Conservation (phyloP, 768 basidiomycete genomes). For the Phanerodontia chrysosporium region DNA sequence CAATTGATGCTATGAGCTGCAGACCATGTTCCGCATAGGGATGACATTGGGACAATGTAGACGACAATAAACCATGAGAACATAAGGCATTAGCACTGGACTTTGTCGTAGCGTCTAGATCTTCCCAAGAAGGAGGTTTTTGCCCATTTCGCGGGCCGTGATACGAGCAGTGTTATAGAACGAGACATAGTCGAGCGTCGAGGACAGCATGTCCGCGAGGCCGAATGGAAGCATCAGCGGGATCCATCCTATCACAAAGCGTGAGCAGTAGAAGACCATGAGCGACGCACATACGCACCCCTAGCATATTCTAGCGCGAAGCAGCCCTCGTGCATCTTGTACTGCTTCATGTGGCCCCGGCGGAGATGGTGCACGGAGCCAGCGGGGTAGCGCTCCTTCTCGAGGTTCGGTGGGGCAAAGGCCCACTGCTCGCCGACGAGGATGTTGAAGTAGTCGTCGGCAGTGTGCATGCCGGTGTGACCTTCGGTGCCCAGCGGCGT, state of each 20-base stretch:
- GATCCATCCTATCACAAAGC: constrained; percentile 77
- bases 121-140: constrained; percentile 82
- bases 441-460: constrained; percentile 98
- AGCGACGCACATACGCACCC: constrained; percentile 45
- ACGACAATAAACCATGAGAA: neutral
- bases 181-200: constrained; percentile 84
- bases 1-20: too few species aligned
- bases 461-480: constrained; percentile 89
- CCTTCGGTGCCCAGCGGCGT: constrained; percentile 97
- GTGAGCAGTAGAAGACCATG: neutral
- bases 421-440: constrained; percentile 94
- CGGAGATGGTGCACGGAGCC: constrained; percentile 84
- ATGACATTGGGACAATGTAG: too few species aligned
- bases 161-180: constrained; percentile 74
- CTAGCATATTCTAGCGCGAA: constrained; percentile 94
- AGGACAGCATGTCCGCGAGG: constrained; percentile 76
- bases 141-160: constrained; percentile 78
- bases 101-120: constrained; percentile 45
- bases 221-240: constrained; percentile 96
- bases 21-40: too few species aligned
- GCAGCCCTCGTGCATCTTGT: constrained; percentile 95
- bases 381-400: constrained; percentile 80
- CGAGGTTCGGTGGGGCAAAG: constrained; percentile 73
- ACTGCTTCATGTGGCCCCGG: constrained; percentile 87
- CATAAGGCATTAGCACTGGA: neutral